Evolutionary conservation across 192 early-diverging fungal genomes (phyloP), one percentile per base, ranked within the genome.

Genomic region (Linnemannia zychae): DNA sequence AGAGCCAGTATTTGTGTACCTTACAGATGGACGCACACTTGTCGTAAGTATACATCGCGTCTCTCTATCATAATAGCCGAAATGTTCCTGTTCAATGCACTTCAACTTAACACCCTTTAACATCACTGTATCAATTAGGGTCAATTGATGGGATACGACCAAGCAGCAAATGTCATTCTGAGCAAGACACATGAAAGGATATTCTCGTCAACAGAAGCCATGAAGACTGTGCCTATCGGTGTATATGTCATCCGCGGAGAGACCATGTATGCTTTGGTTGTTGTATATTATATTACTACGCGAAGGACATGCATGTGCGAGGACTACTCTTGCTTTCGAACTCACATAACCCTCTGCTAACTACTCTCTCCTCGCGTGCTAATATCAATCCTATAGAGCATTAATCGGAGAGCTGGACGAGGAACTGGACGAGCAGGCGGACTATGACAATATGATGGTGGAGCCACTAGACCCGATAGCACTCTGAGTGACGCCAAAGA

Each of bases 201-300:
- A 76, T 85, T 78, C 47, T 85, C 74, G 6, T 78, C 82, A 79
- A 67, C 73, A 60, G 82, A 76, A 36, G 44, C 68, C 33, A 76
- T 79, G 73, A 75, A 85, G 60, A 72, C 77, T 52, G 76, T 85
- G 44, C 74, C 82, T n/a, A 85, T 85, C 53, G 77, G 82, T 9
- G 82, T 85, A 74, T 85, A 85, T 75, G 73, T 85, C 46, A 70
- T 85, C 36, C 72, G 77, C 38, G 77, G 82, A 40, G 82, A 85
- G 63, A 85, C 77, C 22, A 79, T 85, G 77, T 85, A 85, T 50
- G 47, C 2, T 3, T 34, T 5, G 33, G 66, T 2, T 18, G 66
- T 67, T 18, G 66, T 67, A n/a, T 70, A 44, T n/a, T n/a, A n/a
- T n/a, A n/a, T n/a, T n/a, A n/a, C n/a, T n/a, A n/a, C n/a, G n/a